These are phyloP conservation scores for Botryotinia globosa DNA, from an alignment of 2,329 filamentous ascomycete genomes.

Conservation along the genomic window DNA sequence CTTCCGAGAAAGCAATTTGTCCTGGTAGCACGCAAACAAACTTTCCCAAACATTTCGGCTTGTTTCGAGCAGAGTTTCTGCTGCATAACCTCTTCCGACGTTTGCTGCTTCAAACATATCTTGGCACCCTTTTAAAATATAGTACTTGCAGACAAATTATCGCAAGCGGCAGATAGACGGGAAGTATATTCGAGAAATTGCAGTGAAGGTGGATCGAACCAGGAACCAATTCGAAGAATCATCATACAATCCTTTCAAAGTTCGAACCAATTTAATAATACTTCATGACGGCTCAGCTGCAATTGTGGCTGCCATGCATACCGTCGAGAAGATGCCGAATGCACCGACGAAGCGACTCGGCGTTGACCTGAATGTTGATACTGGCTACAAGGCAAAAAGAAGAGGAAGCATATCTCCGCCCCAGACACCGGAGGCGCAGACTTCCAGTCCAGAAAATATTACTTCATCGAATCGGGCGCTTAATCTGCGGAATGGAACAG, in stretches of 20 bases:
- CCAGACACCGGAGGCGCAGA: conserved; percentile 32
- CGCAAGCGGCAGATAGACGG: neutral
- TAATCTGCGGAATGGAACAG: conserved; percentile 29
- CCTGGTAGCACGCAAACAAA: conserved; percentile 8
- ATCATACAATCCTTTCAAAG: neutral
- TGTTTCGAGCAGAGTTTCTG: neutral
- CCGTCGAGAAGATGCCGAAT: conserved; percentile 30
- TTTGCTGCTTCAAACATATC: neutral
- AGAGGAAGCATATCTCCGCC: conserved; percentile 31
- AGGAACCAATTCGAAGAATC: neutral
- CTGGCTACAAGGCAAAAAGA: conserved; percentile 34
- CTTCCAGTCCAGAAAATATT: conserved; percentile 29
- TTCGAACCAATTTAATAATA: neutral
- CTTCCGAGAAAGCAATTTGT: neutral
- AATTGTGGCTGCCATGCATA: conserved; percentile 32
- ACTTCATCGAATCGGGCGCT: conserved; percentile 33
- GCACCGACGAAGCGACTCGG: conserved; percentile 34
- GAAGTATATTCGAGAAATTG: neutral
- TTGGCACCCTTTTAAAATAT: neutral
- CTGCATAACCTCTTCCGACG: conserved; percentile 1
- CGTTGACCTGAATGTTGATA: conserved; percentile 35
- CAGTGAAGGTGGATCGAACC: neutral
- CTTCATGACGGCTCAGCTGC: conserved; percentile 25
- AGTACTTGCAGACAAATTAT: neutral
- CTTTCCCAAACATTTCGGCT: neutral